Evolutionary conservation across 176 grass and related monocot species (phyloP), one percentile per base, ranked within the genome.

Genomic region (Hordeum marinum): DNA sequence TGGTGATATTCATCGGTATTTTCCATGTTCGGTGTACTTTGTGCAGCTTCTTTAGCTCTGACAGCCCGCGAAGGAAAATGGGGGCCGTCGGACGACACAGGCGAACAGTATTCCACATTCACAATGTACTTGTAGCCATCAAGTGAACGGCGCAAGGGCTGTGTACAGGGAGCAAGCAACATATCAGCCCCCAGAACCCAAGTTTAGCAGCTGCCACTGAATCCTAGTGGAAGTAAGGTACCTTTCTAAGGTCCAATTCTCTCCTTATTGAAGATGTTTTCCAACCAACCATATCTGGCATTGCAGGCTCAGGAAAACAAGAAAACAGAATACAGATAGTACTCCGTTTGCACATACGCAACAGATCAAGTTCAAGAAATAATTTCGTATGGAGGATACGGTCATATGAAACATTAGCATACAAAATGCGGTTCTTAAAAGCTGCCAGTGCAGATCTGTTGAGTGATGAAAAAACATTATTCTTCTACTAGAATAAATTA

Each of bases 321-420:
- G 61, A 84, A 9, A 5, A 59, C 24, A n/a, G 9, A 89, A 85
- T 69, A 35, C 6, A 88, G 73, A 37, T 31, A 77, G n/a, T 68
- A 67, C 27, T 31, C 1, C 0, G 2, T 21, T 84, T 67, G 8
- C 34, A 25, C 59, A 32, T 14, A 41, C 39, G 34, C 17, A 66
- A 68, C 13, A 21, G 25, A 80, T 85, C 46, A 84, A 75, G 9
- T 29, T 50, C 20, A 75, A 2, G 17, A 75, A 80, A 61, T 61
- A 40, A 60, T 81, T 59, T 68, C 0, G 14, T 21, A 58, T 27
- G 40, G 45, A 86, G 92, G 92, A 98, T 94, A 98, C 95, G 92
- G 37, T 98, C 95, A 58, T 95, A 94, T 40, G 89, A 95, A 84
- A 98, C 90, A 80, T 98, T 98, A 14, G 92, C 92, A 86, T 98